Conservation (phyloP, 495 filamentous ascomycete genomes). For the Penicillium riverlandense region DNA sequence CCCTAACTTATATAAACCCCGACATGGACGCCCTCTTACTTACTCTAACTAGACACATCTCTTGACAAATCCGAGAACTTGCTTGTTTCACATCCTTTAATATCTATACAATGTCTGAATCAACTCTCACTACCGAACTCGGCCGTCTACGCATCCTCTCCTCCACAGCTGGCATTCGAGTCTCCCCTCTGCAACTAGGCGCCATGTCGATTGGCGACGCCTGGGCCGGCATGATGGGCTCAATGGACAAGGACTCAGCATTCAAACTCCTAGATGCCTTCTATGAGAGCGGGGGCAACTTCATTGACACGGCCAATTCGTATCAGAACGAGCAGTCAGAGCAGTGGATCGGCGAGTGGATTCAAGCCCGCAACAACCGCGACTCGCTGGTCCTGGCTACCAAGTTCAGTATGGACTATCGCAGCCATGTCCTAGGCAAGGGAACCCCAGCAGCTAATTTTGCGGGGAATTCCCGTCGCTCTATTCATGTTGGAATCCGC, state of each 20-base stretch:
- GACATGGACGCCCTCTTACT: too few species aligned
- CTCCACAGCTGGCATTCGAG: conserved; percentile 46
- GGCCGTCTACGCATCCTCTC: conserved; percentile 50
- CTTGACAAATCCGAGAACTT: too few species aligned
- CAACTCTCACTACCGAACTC: conserved; percentile 10
- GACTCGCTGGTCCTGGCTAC: conserved; percentile 60
- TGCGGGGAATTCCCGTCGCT: conserved; percentile 49
- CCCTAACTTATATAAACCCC: too few species aligned
- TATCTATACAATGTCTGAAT: too few species aligned
- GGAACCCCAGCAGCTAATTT: conserved; percentile 34
- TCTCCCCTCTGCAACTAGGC: conserved; percentile 54
- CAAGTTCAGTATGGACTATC: conserved; percentile 51
- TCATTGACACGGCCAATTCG: conserved; percentile 60
- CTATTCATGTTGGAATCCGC: conserved; percentile 43
- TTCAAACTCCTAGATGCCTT: conserved; percentile 56
- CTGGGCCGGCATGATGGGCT: conserved; percentile 42
- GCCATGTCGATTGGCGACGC: conserved; percentile 54
- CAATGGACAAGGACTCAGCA: conserved; percentile 45
- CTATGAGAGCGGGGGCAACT: conserved; percentile 57
- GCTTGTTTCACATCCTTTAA: too few species aligned
- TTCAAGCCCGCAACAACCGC: conserved; percentile 34
- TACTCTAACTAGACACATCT: too few species aligned
- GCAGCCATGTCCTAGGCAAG: conserved; percentile 20
- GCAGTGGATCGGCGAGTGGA: conserved; percentile 64
- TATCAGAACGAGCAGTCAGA: conserved; percentile 65